phyloP scores from a whole-genome alignment of 345 rosid genomes.

The Eucalyptus sideroxylon region DNA sequence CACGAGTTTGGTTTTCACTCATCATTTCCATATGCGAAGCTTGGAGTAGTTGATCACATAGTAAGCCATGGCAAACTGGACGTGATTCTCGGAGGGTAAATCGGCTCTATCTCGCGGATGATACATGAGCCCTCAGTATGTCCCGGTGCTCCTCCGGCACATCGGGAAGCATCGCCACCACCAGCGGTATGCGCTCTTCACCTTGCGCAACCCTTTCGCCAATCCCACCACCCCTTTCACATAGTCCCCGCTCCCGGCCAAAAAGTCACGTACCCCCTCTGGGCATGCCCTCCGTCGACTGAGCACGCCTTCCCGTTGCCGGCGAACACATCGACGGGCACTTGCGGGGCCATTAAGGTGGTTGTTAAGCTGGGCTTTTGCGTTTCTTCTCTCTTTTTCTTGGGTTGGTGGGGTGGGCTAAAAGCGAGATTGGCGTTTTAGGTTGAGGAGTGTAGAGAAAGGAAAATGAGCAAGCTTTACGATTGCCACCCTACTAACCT shows the following conservation, averaged over 20 bases:
- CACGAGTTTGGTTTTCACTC: not conserved
- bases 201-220: conserved; percentile 74
- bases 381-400: not conserved
- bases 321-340: conserved; percentile 4
- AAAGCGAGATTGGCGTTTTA: not conserved
- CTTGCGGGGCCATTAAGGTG: conserved; percentile 29
- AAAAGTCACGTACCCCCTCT: conserved; percentile 55
- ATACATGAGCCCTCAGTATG: conserved; percentile 50
- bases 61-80: conserved; percentile 68
- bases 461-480: conserved; percentile 3
- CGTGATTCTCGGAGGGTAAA: conserved; percentile 55
- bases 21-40: conserved; percentile 86
- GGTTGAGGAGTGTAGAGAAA: conserved; percentile 10
- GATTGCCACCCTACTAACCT: conserved; percentile 19
- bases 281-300: conserved; percentile 1
- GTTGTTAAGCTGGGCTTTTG: not conserved
- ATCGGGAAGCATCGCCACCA: conserved; percentile 78
- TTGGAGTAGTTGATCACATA: conserved; percentile 82
- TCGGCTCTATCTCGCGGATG: conserved; percentile 52
- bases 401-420: not conserved
- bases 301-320: conserved; percentile 9
- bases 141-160: conserved; percentile 68
- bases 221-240: conserved; percentile 71
- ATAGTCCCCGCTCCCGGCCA: conserved; percentile 73
- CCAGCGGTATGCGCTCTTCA: conserved; percentile 42